These are phyloP conservation scores for Sporothrix brunneoviolacea DNA, from an alignment of 2,329 filamentous ascomycete genomes.

Conservation along the genomic window DNA sequence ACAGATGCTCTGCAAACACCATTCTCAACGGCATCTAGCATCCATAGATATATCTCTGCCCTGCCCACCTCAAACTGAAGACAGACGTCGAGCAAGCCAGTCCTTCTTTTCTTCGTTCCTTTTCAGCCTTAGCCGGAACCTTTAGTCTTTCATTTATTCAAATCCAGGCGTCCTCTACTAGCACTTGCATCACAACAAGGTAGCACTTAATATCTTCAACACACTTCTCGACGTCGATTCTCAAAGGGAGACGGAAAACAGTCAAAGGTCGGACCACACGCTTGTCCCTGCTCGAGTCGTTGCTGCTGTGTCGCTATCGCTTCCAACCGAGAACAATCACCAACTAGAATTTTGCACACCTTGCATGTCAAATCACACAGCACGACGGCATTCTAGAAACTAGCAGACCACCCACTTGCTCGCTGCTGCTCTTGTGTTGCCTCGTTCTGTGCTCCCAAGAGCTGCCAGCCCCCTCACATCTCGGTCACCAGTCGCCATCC, in stretches of 20 bases:
- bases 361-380: conserved; percentile 12
- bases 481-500: background rate
- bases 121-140: background rate
- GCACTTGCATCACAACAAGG: background rate
- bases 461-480: background rate
- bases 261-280: background rate
- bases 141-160: conserved; percentile 8
- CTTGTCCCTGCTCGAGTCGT: background rate
- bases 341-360: conserved; percentile 9
- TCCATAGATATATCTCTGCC: conserved; percentile 9
- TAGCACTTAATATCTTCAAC: too few relatives aligned
- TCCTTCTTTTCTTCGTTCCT: conserved; percentile 1
- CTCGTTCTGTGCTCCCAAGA: conserved; percentile 1
- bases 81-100: background rate
- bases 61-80: background rate
- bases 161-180: background rate
- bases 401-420: background rate
- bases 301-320: conserved; percentile 9
- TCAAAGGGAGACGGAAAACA: background rate
- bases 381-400: conserved; percentile 4
- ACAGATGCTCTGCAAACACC: background rate
- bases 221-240: background rate
- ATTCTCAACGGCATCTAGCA: background rate
- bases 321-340: conserved; percentile 12
- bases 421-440: conserved; percentile 9